Evolutionary conservation across 208 protist species (phyloP).

Genomic region (Entamoeba invadens): DNA sequence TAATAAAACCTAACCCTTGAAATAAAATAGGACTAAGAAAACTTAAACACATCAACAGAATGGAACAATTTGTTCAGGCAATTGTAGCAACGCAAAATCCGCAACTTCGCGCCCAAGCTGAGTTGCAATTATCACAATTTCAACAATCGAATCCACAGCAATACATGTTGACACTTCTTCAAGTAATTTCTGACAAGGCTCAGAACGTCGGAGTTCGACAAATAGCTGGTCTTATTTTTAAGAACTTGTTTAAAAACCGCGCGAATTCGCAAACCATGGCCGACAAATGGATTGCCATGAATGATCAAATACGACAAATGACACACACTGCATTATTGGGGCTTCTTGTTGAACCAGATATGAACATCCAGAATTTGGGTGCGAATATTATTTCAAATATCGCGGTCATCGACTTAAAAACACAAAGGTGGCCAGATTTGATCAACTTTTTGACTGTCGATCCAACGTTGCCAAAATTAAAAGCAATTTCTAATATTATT

Average conservation of each 20-base stretch:
- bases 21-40: no score
- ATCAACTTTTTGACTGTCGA: not conserved
- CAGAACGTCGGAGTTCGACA: not conserved
- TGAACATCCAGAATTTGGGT: not conserved
- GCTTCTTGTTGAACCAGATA: not conserved
- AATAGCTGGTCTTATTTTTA: not conserved
- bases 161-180: not conserved
- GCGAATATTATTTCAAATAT: not conserved
- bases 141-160: not conserved
- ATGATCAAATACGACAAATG: not conserved
- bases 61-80: not conserved
- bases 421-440: not conserved
- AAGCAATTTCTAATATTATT: not conserved
- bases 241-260: not conserved
- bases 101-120: not conserved
- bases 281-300: not conserved
- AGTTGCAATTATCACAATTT: not conserved
- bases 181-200: not conserved
- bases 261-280: not conserved
- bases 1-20: no score
- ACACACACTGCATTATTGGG: not conserved
- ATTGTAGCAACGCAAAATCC: not conserved
- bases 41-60: no score
- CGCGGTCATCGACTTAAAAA: not conserved
- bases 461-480: not conserved